These are phyloP conservation scores for Aegle marmelos DNA, from an alignment of 345 rosid species.

Conservation along the genomic window DNA sequence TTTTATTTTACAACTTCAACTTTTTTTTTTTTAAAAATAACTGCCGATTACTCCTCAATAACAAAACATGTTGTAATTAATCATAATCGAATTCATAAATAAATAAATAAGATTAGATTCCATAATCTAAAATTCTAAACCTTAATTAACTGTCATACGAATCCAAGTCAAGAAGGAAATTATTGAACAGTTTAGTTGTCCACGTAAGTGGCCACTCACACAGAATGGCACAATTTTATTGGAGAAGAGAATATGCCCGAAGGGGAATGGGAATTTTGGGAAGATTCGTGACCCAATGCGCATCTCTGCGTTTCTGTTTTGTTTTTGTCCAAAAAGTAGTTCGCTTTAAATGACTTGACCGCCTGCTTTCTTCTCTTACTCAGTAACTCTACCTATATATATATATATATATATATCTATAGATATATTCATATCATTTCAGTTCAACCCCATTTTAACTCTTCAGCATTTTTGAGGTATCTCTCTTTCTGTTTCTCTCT, in stretches of 20 bases:
- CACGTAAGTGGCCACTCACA: background rate
- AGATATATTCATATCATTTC: too few species aligned
- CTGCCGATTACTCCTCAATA: too few species aligned
- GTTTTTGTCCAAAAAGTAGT: background rate
- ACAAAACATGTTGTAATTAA: too few species aligned
- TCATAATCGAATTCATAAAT: too few species aligned
- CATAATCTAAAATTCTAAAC: too few species aligned
- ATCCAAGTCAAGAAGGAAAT: too few species aligned
- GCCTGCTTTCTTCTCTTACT: background rate
- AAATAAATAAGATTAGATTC: too few species aligned
- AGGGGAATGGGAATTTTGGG: background rate
- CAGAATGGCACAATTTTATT: background rate
- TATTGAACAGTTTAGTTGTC: background rate
- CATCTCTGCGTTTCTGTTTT: background rate
- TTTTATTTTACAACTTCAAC: too few species aligned
- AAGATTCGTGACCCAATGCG: slow-evolving; percentile 25
- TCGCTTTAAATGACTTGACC: background rate
- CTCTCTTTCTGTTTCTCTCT: background rate
- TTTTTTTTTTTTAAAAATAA: too few species aligned
- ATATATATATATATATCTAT: too few species aligned
- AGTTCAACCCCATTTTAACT: background rate
- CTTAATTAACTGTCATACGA: too few species aligned
- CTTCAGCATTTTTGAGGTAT: slow-evolving; percentile 5
- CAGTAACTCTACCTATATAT: too few species aligned
- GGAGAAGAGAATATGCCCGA: slow-evolving; percentile 16